Evolutionary conservation across 441 rosid species (phyloP).

Genomic region (Rhodomyrtus psidioides): DNA sequence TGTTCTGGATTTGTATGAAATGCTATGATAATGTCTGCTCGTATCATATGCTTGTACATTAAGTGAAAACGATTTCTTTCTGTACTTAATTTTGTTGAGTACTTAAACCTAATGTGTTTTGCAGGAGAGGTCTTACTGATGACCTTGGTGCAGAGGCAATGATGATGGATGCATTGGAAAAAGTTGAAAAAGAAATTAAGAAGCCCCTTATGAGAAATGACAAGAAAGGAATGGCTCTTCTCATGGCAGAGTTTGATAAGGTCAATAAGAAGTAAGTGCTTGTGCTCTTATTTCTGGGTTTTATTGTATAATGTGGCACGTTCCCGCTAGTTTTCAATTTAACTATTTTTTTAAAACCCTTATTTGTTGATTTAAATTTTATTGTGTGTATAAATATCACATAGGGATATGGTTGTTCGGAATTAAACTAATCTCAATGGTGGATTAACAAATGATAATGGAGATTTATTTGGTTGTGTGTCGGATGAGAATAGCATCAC

Average conservation of each 20-base stretch:
- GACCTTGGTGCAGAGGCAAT: constrained; percentile 87
- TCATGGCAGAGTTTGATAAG: constrained; percentile 81
- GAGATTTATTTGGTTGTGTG: background rate
- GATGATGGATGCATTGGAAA: constrained; percentile 97
- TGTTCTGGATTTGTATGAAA: background rate
- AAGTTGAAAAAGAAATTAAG: constrained; percentile 85
- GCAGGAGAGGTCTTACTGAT: constrained; percentile 78
- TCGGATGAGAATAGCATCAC: background rate
- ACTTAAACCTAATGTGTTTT: background rate
- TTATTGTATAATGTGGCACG: background rate
- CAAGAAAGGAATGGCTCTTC: constrained; percentile 85
- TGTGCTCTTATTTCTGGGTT: background rate
- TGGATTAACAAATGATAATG: background rate
- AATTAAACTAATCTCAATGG: background rate
- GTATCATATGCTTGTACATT: background rate
- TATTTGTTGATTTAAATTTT: background rate
- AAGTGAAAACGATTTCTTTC: background rate
- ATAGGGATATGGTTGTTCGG: background rate
- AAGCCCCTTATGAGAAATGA: constrained; percentile 92
- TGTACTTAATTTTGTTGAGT: background rate
- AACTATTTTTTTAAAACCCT: background rate
- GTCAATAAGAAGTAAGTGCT: constrained; percentile 71
- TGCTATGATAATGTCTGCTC: background rate
- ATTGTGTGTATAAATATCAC: background rate
- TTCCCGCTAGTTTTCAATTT: background rate